A percentile compares a stretch with the other conserved stretches of the same genome.
Conservation (phyloP, 805 yeast genomes). For the Lipomyces kockii region DNA sequence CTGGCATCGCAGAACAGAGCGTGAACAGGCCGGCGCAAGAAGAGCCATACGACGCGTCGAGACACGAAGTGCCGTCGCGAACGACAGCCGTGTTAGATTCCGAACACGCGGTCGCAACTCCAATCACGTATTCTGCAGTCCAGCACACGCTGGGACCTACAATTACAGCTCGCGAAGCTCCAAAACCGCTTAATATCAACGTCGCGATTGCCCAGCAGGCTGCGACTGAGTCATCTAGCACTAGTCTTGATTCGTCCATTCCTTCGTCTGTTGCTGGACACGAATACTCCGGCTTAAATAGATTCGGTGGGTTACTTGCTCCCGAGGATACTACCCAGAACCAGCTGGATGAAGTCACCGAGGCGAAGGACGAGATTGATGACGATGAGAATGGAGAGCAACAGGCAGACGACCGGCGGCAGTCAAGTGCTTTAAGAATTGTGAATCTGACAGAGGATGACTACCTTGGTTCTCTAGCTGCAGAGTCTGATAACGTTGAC, state of each 20-base stretch:
- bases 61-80: neutral
- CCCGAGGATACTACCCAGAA: neutral
- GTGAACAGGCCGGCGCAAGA: neutral
- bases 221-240: neutral
- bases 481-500: neutral
- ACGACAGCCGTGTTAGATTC: neutral
- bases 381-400: neutral
- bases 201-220: conserved; percentile 7
- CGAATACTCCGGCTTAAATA: conserved; percentile 23
- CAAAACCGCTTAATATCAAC: conserved; percentile 6
- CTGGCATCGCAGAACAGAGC: neutral
- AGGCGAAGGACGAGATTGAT: neutral
- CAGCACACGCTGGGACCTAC: neutral
- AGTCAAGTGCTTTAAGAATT: neutral
- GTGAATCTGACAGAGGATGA: neutral
- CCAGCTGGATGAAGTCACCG: neutral
- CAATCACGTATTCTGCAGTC: neutral
- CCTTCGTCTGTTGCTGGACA: conserved; percentile 27
- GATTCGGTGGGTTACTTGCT: conserved; percentile 13
- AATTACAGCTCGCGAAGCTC: neutral
- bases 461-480: conserved; percentile 3
- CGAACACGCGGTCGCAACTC: neutral
- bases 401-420: neutral
- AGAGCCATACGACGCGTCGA: neutral
- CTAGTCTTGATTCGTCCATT: conserved; percentile 22